Evolutionary conservation across 2,329 filamentous ascomycete genomes (phyloP).

Genomic region (Neocucurbitaria cava): DNA sequence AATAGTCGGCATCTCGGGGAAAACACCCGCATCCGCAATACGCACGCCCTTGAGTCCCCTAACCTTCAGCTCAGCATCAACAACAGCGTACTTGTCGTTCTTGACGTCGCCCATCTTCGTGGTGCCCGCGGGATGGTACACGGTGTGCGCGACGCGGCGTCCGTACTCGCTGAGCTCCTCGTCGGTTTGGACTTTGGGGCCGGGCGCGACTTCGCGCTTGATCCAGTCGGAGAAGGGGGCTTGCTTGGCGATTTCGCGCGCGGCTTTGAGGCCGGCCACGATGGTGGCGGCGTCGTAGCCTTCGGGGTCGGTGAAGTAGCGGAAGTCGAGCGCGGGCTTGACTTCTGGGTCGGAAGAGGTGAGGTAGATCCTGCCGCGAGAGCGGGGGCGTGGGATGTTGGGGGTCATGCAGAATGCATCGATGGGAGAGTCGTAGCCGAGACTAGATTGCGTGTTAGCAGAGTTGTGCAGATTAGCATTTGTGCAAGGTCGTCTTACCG

Average conservation of each 20-base stretch:
- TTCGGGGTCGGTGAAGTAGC: slow-evolving; percentile 86
- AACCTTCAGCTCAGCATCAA: slow-evolving; percentile 77
- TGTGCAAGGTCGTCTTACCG: slow-evolving; percentile 51
- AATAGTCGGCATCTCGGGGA: slow-evolving; percentile 84
- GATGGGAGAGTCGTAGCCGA: slow-evolving; percentile 74
- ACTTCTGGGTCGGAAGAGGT: slow-evolving; percentile 76
- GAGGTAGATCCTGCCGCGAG: slow-evolving; percentile 77
- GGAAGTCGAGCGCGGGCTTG: slow-evolving; percentile 86
- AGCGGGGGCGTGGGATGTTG: slow-evolving; percentile 84
- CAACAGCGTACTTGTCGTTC: slow-evolving; percentile 76
- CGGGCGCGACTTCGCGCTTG: slow-evolving; percentile 81
- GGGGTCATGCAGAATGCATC: slow-evolving; percentile 94
- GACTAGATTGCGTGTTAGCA: slow-evolving; percentile 39
- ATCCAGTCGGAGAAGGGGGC: slow-evolving; percentile 83
- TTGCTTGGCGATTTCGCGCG: slow-evolving; percentile 77
- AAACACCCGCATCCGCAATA: slow-evolving; percentile 86
- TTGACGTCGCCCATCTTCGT: slow-evolving; percentile 85
- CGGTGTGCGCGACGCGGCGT: slow-evolving; percentile 80
- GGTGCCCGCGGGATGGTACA: slow-evolving; percentile 88
- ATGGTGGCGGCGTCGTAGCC: slow-evolving; percentile 85
- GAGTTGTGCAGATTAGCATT: not conserved
- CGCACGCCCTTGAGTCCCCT: slow-evolving; percentile 75
- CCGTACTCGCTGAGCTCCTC: slow-evolving; percentile 84
- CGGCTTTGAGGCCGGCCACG: slow-evolving; percentile 77
- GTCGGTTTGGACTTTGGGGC: slow-evolving; percentile 74